Percentiles rank a stretch among this genome's conserved stretches.
Evolutionary conservation across 1,139 yeast genomes (phyloP).

Genomic region (Taphrina confusa): DNA sequence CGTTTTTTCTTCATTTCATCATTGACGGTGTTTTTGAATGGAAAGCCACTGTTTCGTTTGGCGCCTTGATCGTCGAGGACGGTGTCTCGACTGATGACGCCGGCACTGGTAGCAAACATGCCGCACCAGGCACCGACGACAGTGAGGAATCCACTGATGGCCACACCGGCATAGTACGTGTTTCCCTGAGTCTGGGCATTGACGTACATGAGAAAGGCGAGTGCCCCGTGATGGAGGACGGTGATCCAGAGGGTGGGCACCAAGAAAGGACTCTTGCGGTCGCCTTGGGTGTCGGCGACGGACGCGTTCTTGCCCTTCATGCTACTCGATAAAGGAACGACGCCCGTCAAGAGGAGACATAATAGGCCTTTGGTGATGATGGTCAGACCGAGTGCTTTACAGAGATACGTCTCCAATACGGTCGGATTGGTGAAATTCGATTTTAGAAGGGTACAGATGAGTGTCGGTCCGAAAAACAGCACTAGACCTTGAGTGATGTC

Average conservation of each 20-base stretch:
- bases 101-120: constrained; percentile 21
- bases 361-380: constrained; percentile 5
- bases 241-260: constrained; percentile 32
- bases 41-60: constrained; percentile 25
- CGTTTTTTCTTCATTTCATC: constrained; percentile 21
- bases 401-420: constrained; percentile 25
- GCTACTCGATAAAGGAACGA: constrained; percentile 22
- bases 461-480: constrained; percentile 21
- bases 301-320: constrained; percentile 8
- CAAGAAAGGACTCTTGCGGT: constrained; percentile 3
- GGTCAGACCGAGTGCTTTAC: constrained; percentile 23
- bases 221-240: constrained; percentile 14
- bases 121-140: constrained; percentile 23
- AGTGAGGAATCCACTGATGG: constrained; percentile 14
- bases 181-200: background rate
- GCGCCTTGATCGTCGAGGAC: constrained; percentile 13
- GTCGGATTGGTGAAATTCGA: constrained; percentile 6
- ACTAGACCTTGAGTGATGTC: constrained; percentile 12
- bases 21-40: constrained; percentile 22
- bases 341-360: constrained; percentile 20
- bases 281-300: background rate
- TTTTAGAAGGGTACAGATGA: constrained; percentile 20
- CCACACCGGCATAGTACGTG: constrained; percentile 4
- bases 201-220: constrained; percentile 14
- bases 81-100: constrained; percentile 14